These are phyloP conservation scores for Meredithiella fracta DNA, from an alignment of 2,329 filamentous ascomycete species.

Conservation along the genomic window DNA sequence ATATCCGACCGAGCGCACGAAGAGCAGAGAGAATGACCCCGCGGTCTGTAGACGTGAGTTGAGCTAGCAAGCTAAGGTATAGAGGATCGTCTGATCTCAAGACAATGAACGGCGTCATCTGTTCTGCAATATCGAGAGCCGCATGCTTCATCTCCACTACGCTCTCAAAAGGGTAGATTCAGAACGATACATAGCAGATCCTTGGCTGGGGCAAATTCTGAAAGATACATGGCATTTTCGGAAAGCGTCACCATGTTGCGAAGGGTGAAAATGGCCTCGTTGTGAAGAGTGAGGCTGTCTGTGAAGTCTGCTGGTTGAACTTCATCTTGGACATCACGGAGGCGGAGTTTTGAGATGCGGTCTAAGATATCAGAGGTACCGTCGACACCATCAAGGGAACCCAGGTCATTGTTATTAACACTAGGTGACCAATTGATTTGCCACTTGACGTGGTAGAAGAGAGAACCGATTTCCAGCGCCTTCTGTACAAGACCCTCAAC, in stretches of 20 bases:
- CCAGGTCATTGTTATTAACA: slow-evolving; percentile 33
- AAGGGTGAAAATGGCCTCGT: slow-evolving; percentile 72
- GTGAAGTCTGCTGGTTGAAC: slow-evolving; percentile 56
- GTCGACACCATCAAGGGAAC: slow-evolving; percentile 27
- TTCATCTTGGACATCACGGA: slow-evolving; percentile 46
- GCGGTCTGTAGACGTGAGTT: slow-evolving; percentile 55
- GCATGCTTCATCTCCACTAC: slow-evolving; percentile 80
- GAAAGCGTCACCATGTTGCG: slow-evolving; percentile 91
- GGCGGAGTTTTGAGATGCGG: slow-evolving; percentile 47
- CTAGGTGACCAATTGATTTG: slow-evolving; percentile 49
- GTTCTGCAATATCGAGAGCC: slow-evolving; percentile 79
- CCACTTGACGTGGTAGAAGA: slow-evolving; percentile 77
- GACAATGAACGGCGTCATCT: slow-evolving; percentile 66
- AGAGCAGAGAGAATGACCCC: slow-evolving; percentile 68
- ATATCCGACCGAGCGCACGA: slow-evolving; percentile 69
- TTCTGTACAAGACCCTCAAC: slow-evolving; percentile 80
- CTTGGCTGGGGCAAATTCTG: slow-evolving; percentile 56
- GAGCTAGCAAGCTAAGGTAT: slow-evolving; percentile 54
- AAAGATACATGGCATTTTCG: slow-evolving; percentile 72
- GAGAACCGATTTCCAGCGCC: slow-evolving; percentile 55
- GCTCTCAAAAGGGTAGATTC: slow-evolving; percentile 54
- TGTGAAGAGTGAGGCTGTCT: slow-evolving; percentile 58
- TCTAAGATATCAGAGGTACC: slow-evolving; percentile 43
- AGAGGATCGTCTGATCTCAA: slow-evolving; percentile 59
- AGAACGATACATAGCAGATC: slow-evolving; percentile 73